Evolutionary conservation across 2,329 filamentous ascomycete species (phyloP).

Genomic region (Aspergillus glaucus): DNA sequence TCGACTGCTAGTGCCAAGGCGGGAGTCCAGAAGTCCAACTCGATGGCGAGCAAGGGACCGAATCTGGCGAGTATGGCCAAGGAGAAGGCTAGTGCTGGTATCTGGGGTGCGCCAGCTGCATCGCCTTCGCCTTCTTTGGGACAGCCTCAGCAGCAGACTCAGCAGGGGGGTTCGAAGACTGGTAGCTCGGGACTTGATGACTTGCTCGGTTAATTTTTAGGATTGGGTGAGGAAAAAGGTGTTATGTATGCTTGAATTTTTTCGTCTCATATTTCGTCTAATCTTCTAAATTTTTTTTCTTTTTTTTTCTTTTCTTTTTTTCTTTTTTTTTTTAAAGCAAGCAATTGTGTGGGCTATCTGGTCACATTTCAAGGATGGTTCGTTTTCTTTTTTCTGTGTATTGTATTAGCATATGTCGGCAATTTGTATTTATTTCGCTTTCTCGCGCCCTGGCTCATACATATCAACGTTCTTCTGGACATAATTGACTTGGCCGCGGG

Average conservation of each 20-base stretch:
- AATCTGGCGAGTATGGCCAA: slow-evolving; percentile 94
- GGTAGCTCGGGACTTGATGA: slow-evolving; percentile 37
- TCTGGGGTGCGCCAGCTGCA: slow-evolving; percentile 73
- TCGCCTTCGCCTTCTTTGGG: slow-evolving; percentile 42
- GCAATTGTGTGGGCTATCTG: too few species aligned
- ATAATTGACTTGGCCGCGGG: too few species aligned
- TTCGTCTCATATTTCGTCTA: slow-evolving; percentile 1
- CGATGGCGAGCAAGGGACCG: slow-evolving; percentile 58
- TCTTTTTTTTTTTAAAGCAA: too few species aligned
- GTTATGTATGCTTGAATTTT: not conserved
- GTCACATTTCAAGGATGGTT: too few species aligned
- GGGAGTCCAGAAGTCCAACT: slow-evolving; percentile 66
- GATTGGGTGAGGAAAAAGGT: not conserved
- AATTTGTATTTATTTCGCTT: too few species aligned
- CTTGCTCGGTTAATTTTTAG: slow-evolving; percentile 29
- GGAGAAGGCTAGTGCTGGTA: slow-evolving; percentile 88
- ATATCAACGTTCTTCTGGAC: too few species aligned
- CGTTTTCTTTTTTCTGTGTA: too few species aligned
- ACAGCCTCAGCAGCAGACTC: slow-evolving; percentile 27
- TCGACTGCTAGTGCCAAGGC: slow-evolving; percentile 60
- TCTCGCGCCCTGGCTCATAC: too few species aligned
- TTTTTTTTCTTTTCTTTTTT: too few species aligned
- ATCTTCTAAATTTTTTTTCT: too few species aligned
- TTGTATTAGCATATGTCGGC: too few species aligned
- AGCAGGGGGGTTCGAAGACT: slow-evolving; percentile 18